Evolutionary conservation across 2,329 filamentous ascomycete genomes (phyloP), one percentile per base, ranked within the genome.

Genomic region (Bipolaris cookei): DNA sequence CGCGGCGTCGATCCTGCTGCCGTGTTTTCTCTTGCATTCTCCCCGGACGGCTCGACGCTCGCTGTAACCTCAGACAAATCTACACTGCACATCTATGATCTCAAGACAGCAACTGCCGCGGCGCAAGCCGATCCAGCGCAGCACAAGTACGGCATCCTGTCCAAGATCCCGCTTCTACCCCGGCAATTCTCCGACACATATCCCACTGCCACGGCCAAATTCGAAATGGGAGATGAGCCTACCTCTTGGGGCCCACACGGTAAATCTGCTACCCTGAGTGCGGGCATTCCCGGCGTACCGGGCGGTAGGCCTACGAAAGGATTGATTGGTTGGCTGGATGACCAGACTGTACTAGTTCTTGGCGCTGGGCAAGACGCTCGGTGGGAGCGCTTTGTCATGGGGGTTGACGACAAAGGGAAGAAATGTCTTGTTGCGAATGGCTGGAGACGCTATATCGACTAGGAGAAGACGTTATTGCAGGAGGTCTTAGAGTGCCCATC

Each of bases 61-160:
- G 95, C 95, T 23, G 94, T 92, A 60, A 98, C 94, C 1, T 97
- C 93, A 1, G 95, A 99, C 81, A 99, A 98, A 78, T 93, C 91
- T 5, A 99, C 93, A 0, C 82, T 99, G 10, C 95, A 99, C 77
- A 85, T 99, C 35, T 99, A 97, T 72, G 92, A 98, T 70, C 83
- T 97, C 1, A 89, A 89, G 60, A 46, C 54, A 3, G 57, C 61
- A 10, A 52, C 55, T 2, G 50, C 44, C 6, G 50, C 51, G 4
- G 18, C 41, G 4, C 44, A 59, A 7, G 34, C 49, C 35, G 67
- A 73, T 41, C 58, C 65, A 11, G 64, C 70, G 43, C 64, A 63
- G 25, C 70, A 75, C 69, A 94, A 93, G 80, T 97, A 92, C 90
- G 92, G 92, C 1, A 84, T 96, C 44, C 79, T 97, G 4, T 88